A percentile compares a stretch with the other conserved stretches of the same genome.
Evolutionary conservation across 345 rosid genomes (phyloP).

Genomic region (Bruguiera parviflora): DNA sequence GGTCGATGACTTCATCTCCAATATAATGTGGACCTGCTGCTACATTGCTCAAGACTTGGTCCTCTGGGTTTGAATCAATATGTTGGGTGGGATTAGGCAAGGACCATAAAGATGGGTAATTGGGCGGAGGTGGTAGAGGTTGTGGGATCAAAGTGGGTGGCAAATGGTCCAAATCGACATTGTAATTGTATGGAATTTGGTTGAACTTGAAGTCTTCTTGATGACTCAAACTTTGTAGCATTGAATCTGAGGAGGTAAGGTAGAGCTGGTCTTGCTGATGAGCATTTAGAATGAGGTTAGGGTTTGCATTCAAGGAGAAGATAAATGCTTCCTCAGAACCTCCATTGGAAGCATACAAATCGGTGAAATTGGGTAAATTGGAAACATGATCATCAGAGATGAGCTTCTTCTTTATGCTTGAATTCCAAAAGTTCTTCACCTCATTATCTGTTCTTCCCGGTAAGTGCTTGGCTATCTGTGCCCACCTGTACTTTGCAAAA

Average conservation of each 20-base stretch:
- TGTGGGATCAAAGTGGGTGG: conserved; percentile 14
- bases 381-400: conserved; percentile 29
- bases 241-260: conserved; percentile 29
- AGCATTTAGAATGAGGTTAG: conserved; percentile 37
- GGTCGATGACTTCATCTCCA: conserved; percentile 24
- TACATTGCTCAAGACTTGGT: conserved; percentile 25
- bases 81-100: conserved; percentile 24
- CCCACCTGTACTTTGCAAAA: conserved; percentile 21
- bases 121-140: neutral
- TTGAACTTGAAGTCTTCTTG: conserved; percentile 40
- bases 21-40: neutral
- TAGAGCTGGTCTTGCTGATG: conserved; percentile 36
- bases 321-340: conserved; percentile 33
- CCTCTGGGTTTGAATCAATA: conserved; percentile 20
- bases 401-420: conserved; percentile 32
- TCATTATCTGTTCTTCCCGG: conserved; percentile 35
- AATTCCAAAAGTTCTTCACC: conserved; percentile 35
- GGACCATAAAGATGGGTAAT: conserved; percentile 26
- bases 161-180: conserved; percentile 21
- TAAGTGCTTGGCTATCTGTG: conserved; percentile 29
- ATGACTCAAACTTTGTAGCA: conserved; percentile 45
- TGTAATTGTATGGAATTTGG: conserved; percentile 11
- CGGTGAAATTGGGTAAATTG: conserved; percentile 30
- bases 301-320: conserved; percentile 47
- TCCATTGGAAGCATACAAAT: conserved; percentile 20